Base-by-base conservation (phyloP, 805 yeast species). In the Saturnispora zaruensis region DNA sequence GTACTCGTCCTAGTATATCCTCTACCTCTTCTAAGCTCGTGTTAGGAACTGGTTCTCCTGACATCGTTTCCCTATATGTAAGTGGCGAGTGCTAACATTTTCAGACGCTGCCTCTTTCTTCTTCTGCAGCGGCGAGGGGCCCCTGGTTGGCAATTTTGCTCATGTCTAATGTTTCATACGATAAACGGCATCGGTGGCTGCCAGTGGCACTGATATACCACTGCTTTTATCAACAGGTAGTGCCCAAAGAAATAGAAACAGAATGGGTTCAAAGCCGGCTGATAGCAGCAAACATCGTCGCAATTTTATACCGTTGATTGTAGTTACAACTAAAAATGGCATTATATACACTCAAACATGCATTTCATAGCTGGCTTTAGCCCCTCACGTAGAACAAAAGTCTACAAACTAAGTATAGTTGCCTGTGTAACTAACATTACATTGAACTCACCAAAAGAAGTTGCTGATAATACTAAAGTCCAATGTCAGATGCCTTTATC, bases 401-500 rank as follows among this genome's bases (percentile, higher is more conserved):
- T n/a, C n/a, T n/a, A n/a, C n/a, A n/a, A n/a, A n/a, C n/a, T n/a
- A n/a, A n/a, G n/a, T n/a, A n/a, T n/a, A n/a, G n/a, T n/a, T n/a
- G n/a, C n/a, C n/a, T n/a, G n/a, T n/a, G n/a, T n/a, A n/a, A n/a
- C n/a, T n/a, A n/a, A n/a, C n/a, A n/a, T n/a, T n/a, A n/a, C n/a
- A n/a, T n/a, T n/a, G n/a, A n/a, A n/a, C n/a, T n/a, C n/a, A n/a
- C n/a, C n/a, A n/a, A n/a, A n/a, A n/a, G n/a, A n/a, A n/a, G n/a
- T n/a, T n/a, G n/a, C n/a, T n/a, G n/a, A n/a, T n/a, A n/a, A n/a
- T n/a, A n/a, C n/a, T 8, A 36, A 36, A 36, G 40, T 36, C 57
- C 44, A 46, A 54, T 18, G 26, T 38, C 40, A 13, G 34, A 7
- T 14, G 34, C 21, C n/a, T 33, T 28, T 38, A 57, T 50, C 40